Evolutionary conservation across 331 rosid genomes (phyloP).

Genomic region (Quercus tomentella): DNA sequence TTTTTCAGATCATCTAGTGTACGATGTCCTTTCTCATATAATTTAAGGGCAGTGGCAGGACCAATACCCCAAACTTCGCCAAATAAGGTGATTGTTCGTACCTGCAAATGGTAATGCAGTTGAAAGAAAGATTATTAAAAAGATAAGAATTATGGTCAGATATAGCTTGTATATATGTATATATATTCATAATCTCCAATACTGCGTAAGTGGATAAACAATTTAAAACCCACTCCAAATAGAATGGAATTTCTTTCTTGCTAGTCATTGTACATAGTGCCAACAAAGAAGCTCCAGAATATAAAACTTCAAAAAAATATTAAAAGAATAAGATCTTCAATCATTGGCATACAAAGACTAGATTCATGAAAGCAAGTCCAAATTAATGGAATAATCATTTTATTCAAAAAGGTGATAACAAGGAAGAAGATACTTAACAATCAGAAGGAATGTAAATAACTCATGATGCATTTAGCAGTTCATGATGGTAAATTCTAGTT

Average conservation of each 20-base stretch:
- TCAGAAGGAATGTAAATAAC: background rate
- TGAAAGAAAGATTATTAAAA: conserved; percentile 6
- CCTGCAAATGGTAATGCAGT: conserved; percentile 35
- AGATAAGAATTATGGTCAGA: background rate
- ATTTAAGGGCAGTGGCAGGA: conserved; percentile 88
- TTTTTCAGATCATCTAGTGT: conserved; percentile 69
- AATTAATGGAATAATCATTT: background rate
- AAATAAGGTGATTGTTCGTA: conserved; percentile 73
- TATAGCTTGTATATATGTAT: background rate
- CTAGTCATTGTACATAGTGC: background rate
- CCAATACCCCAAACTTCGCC: conserved; percentile 98
- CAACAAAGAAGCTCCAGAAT: background rate
- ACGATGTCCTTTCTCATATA: conserved; percentile 84
- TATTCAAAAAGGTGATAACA: background rate
- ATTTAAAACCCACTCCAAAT: background rate
- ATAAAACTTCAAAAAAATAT: background rate
- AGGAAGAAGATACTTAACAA: background rate
- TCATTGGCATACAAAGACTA: background rate
- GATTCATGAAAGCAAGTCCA: background rate
- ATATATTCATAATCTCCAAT: background rate
- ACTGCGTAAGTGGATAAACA: background rate
- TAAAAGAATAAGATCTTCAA: background rate
- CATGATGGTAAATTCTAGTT: background rate
- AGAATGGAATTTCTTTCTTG: background rate
- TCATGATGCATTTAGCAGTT: background rate